A percentile compares a stretch with the other conserved stretches of the same genome.
Conservation (phyloP, 139 green algal genomes). For the Chlamydomonas applanata region DNA sequence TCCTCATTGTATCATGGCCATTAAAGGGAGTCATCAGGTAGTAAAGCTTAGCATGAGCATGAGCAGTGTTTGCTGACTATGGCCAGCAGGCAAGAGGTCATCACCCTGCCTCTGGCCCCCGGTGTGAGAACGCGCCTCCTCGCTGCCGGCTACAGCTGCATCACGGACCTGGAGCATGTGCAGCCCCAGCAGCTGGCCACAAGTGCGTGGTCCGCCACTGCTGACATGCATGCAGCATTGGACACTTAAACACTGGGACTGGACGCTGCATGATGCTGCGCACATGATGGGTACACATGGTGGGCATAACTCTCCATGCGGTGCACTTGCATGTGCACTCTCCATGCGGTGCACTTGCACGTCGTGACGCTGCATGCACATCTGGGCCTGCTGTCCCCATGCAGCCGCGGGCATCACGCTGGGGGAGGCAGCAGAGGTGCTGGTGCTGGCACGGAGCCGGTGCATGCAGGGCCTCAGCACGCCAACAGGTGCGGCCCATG, state of each 20-base stretch:
- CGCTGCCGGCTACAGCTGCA: constrained; percentile 12
- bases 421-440: constrained; percentile 38
- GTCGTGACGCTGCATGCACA: no score
- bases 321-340: no score
- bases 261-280: no score
- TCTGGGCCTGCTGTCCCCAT: neutral
- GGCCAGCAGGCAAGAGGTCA: constrained; percentile 22
- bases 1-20: no score
- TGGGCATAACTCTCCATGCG: no score
- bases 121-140: constrained; percentile 26
- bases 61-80: neutral
- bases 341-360: no score
- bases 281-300: no score
- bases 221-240: neutral
- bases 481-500: neutral
- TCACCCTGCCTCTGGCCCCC: constrained; percentile 26
- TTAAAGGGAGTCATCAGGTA: no score
- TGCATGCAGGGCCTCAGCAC: neutral
- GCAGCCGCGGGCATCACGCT: constrained; percentile 23
- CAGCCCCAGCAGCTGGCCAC: constrained; percentile 10
- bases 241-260: no score
- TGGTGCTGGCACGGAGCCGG: constrained; percentile 5
- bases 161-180: constrained; percentile 17
- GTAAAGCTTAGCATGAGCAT: neutral
- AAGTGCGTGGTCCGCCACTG: constrained; percentile 10